Evolutionary conservation across 257 asterid genomes (phyloP).

Genomic region (Solanum ossicruentum): DNA sequence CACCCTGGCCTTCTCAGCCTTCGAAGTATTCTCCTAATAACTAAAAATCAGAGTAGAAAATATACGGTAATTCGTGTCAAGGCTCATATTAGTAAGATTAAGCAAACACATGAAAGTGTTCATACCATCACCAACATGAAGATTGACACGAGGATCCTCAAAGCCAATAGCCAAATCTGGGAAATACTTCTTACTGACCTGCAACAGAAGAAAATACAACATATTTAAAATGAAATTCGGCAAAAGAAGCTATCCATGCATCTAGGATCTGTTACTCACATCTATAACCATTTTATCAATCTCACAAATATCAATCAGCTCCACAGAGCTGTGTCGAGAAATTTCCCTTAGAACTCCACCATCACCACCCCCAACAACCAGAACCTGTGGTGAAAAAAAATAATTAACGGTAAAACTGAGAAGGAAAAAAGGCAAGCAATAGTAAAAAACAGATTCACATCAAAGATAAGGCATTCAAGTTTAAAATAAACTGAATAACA

Average conservation of each 20-base stretch:
- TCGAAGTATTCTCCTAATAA: background rate
- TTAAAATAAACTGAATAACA: too few species aligned
- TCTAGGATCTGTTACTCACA: slow-evolving; percentile 31
- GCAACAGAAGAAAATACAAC: slow-evolving; percentile 6
- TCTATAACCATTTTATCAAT: slow-evolving; percentile 95
- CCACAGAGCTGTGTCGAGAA: slow-evolving; percentile 86
- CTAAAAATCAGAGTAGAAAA: background rate
- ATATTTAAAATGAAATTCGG: background rate
- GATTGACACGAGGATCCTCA: slow-evolving; percentile 90
- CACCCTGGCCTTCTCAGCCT: background rate
- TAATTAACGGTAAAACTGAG: background rate
- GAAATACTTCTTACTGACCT: slow-evolving; percentile 90
- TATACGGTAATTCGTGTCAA: background rate
- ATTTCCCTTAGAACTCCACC: slow-evolving; percentile 97
- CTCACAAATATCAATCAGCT: slow-evolving; percentile 86
- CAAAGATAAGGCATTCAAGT: background rate
- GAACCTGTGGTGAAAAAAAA: slow-evolving; percentile 45
- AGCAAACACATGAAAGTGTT: background rate
- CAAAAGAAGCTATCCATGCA: background rate
- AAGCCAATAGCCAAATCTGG: slow-evolving; percentile 90
- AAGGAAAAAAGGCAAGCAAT: background rate
- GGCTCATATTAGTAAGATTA: background rate
- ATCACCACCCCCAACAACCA: slow-evolving; percentile 99
- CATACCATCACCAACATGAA: slow-evolving; percentile 95
- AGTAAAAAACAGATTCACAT: background rate